Base-by-base conservation (phyloP, 305 asterid species). In the Caryopteris hybrid region DNA sequence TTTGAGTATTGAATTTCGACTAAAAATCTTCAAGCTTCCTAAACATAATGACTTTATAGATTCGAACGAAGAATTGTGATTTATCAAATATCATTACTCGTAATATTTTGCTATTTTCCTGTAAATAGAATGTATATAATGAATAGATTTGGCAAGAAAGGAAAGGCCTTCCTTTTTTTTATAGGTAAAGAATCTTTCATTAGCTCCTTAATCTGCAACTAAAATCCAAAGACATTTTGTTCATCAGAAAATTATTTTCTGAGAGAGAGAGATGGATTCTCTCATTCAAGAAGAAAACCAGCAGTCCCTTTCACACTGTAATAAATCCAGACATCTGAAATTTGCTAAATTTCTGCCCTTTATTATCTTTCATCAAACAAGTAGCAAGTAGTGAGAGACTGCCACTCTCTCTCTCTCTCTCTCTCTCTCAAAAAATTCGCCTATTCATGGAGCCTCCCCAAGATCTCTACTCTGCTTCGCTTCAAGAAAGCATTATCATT, bases 391-490 rank as follows among this genome's bases (percentile, higher is more conserved):
- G 67, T 58, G 73, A 75, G 78, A 70, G 76, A 66, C 38, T 42
- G 20, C 58, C 22, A 5, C 20, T 12, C 69, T 23, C 46, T 38
- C 81, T 52, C 76, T 47, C 72, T 55, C 71, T 54, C 67, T 18
- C 6, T 8, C 6, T 31, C 7, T 8, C 6, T 8, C 4, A 5
- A 31, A 5, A 31, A 3, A 1, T 8, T 1, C 36, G 10, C 68
- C 43, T 69, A 13, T 22, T 55, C 47, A 38, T 64, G 47, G 76
- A 66, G 79, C 55, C 66, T 76, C 58, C 33, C 56, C 61, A 69
- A 50, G 66, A 61, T 65, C 70, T 41, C 69, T 45, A 23, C 54
- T 52, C 63, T 55, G 38, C 58, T 51, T 63, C 74, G 41, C 31
- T 3, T 23, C 36, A 67, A 60, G 14, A 66, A 53, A 61, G 46